Conservation (phyloP, 805 yeast genomes). For the Suhomyces pyralidae region DNA sequence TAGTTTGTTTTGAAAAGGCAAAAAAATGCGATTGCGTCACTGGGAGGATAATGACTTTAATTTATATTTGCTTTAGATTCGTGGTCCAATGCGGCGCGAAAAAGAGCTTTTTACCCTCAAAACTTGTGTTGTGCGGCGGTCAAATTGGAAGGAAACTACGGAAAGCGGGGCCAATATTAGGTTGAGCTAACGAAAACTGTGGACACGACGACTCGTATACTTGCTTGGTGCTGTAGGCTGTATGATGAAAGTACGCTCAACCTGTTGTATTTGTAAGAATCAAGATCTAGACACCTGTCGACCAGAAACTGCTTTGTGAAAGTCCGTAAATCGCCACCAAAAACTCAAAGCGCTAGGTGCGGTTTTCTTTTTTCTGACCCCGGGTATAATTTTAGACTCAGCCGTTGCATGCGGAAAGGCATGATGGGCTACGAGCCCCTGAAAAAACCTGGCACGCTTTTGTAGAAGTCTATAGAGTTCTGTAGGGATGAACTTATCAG, state of each 20-base stretch:
- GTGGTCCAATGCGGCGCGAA: neutral
- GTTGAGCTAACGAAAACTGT: neutral
- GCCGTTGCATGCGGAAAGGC: neutral
- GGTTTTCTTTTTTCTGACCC: neutral
- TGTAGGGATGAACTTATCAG: neutral
- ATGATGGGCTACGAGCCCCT: neutral
- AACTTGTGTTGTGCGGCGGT: neutral
- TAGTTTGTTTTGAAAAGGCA: neutral
- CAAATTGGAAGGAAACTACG: neutral
- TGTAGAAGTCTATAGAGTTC: neutral
- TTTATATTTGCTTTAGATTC: neutral
- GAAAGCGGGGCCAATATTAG: neutral
- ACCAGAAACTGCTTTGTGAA: neutral
- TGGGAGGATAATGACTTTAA: neutral
- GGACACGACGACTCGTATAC: neutral
- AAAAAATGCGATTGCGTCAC: neutral
- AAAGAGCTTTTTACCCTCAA: neutral
- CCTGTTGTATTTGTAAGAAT: neutral
- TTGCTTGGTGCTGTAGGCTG: neutral
- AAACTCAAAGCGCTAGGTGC: neutral
- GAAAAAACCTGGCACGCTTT: neutral
- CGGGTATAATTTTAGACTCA: neutral
- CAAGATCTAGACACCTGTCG: neutral
- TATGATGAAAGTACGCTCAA: neutral
- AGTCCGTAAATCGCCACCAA: neutral